These are phyloP conservation scores for Bipolaris cookei DNA, from an alignment of 2,329 filamentous ascomycete genomes.

Conservation along the genomic window DNA sequence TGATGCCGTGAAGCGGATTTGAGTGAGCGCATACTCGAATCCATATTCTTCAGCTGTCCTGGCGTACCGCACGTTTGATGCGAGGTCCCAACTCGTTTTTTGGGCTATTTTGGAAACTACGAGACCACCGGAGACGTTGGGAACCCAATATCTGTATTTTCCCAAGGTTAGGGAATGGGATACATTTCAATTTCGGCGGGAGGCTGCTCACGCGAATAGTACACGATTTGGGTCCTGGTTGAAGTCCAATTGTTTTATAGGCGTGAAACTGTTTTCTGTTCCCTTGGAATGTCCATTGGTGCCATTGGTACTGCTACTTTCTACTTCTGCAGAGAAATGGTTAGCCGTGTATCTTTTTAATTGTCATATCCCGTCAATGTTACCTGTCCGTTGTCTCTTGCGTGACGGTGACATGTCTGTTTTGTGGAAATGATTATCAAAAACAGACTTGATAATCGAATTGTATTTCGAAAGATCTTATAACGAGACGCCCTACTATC, in stretches of 20 bases:
- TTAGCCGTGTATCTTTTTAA: not conserved
- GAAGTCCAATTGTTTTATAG: constrained; percentile 38
- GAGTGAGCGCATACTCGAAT: constrained; percentile 60
- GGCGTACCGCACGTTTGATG: constrained; percentile 58
- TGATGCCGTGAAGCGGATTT: constrained; percentile 61
- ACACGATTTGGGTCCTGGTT: constrained; percentile 54
- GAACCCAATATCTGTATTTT: constrained; percentile 57
- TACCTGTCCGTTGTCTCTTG: constrained; percentile 12
- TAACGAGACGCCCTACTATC: not conserved
- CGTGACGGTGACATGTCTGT: constrained; percentile 2
- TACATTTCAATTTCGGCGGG: not conserved
- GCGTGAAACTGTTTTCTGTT: constrained; percentile 26
- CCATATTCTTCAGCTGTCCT: constrained; percentile 57
- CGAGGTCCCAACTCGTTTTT: constrained; percentile 57
- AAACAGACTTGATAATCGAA: not conserved
- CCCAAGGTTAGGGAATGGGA: not conserved
- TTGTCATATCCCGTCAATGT: not conserved
- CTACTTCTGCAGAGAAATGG: not conserved
- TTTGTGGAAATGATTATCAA: not conserved
- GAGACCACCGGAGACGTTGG: constrained; percentile 61
- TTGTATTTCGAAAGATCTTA: not conserved
- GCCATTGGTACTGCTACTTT: not conserved
- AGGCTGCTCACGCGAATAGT: constrained; percentile 50
- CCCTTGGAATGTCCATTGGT: not conserved
- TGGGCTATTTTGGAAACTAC: constrained; percentile 62